Percentiles rank a stretch among this genome's conserved stretches.
Conservation (phyloP, 2,329 filamentous ascomycete species). For the Biscogniauxia sp. region DNA sequence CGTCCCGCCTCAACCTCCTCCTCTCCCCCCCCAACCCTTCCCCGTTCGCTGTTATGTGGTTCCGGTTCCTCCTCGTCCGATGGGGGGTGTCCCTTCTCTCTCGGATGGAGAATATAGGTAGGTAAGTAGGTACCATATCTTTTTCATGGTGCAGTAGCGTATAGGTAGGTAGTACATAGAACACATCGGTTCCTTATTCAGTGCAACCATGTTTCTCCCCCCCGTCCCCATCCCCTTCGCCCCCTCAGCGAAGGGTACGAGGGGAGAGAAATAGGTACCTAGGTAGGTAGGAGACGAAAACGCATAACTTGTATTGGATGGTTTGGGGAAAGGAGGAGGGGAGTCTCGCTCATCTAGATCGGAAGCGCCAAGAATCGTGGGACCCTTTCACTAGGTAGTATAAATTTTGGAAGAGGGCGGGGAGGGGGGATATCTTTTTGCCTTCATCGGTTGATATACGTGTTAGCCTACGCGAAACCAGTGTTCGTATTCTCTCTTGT, state of each 20-base stretch:
- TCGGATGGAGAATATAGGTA: no score
- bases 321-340: neutral
- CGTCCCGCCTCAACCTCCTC: no score
- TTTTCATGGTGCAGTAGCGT: neutral
- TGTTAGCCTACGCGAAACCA: neutral
- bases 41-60: no score
- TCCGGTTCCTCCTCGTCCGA: conserved; percentile 10
- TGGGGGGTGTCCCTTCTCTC: no score
- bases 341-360: neutral
- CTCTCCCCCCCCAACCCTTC: no score
- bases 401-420: no score
- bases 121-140: no score
- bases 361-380: neutral
- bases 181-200: neutral
- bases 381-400: neutral
- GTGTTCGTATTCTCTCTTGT: neutral
- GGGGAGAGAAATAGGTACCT: neutral
- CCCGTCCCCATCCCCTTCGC: no score
- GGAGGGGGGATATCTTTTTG: neutral
- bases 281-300: no score
- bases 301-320: neutral
- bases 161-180: no score
- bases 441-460: neutral
- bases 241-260: no score
- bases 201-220: neutral